These are phyloP conservation scores for Hypericum perforatum DNA, from an alignment of 345 rosid species.

Conservation along the genomic window DNA sequence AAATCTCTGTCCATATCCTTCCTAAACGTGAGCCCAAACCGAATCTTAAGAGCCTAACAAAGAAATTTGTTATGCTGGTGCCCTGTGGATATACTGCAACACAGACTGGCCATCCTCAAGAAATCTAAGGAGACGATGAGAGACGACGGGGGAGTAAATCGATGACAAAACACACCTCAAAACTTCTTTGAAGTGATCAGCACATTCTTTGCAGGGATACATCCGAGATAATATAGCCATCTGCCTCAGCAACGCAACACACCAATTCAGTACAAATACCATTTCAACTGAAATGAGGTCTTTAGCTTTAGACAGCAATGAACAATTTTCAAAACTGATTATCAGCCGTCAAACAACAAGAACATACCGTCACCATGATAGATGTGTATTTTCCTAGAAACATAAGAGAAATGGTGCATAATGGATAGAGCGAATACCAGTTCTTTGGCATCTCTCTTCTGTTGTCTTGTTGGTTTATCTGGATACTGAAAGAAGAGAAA, in stretches of 20 bases:
- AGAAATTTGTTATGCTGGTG: too few relatives aligned
- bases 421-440: constrained; percentile 40
- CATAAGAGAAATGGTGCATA: not conserved
- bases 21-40: too few relatives aligned
- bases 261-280: not conserved
- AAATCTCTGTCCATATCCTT: too few relatives aligned
- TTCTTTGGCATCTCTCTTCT: constrained; percentile 82
- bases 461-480: constrained; percentile 90
- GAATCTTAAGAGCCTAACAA: too few relatives aligned
- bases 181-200: constrained; percentile 89
- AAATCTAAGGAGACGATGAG: not conserved
- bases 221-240: constrained; percentile 83
- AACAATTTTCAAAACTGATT: too few relatives aligned
- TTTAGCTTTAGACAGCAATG: too few relatives aligned
- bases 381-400: too few relatives aligned
- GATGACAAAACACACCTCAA: constrained; percentile 41
- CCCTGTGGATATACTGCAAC: too few relatives aligned
- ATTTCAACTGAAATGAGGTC: not conserved
- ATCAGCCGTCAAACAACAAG: too few relatives aligned
- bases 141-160: not conserved
- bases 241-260: constrained; percentile 25
- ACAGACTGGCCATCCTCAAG: too few relatives aligned
- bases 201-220: constrained; percentile 95
- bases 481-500: constrained; percentile 60
- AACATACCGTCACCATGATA: too few relatives aligned